These are phyloP conservation scores for Coniferiporia weirii DNA, from an alignment of 1,284 basidiomycete genomes.

Conservation along the genomic window DNA sequence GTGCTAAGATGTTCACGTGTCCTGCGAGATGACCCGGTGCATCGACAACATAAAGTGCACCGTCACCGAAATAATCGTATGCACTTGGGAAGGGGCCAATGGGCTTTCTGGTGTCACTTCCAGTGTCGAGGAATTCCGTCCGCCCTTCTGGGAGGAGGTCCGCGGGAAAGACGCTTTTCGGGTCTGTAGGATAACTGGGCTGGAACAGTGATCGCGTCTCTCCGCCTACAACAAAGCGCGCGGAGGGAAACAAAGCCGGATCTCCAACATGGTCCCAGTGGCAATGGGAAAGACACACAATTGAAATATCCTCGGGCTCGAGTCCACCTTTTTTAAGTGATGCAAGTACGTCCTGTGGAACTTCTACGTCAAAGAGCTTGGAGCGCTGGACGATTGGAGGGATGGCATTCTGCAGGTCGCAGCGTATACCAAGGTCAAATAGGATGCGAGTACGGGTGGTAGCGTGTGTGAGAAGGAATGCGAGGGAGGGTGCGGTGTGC, in stretches of 20 bases:
- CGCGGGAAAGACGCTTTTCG: slow-evolving; percentile 29
- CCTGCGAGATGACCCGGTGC: slow-evolving; percentile 50
- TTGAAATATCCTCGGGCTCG: slow-evolving; percentile 34
- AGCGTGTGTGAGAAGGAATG: slow-evolving; percentile 21
- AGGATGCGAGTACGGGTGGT: slow-evolving; percentile 15
- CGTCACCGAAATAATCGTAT: slow-evolving; percentile 52
- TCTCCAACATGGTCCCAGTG: slow-evolving; percentile 46
- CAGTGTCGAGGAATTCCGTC: slow-evolving; percentile 32
- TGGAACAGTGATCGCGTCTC: slow-evolving; percentile 31
- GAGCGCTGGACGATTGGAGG: neutral
- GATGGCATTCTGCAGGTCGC: slow-evolving; percentile 11
- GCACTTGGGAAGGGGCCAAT: slow-evolving; percentile 49
- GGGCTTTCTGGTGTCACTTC: slow-evolving; percentile 27
- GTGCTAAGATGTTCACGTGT: slow-evolving; percentile 48
- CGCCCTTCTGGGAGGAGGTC: slow-evolving; percentile 40
- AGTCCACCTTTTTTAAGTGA: slow-evolving; percentile 45
- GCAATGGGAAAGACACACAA: slow-evolving; percentile 46
- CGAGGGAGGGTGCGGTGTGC: slow-evolving; percentile 17
- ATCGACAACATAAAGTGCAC: slow-evolving; percentile 51
- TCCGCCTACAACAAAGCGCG: slow-evolving; percentile 41
- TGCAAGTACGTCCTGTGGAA: slow-evolving; percentile 41
- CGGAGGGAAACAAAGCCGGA: slow-evolving; percentile 39
- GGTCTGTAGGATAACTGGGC: slow-evolving; percentile 39
- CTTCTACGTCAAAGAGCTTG: slow-evolving; percentile 28
- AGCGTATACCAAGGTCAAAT: slow-evolving; percentile 22